A percentile compares a stretch with the other conserved stretches of the same genome.
These are phyloP conservation scores for Colletotrichum sp. DNA, from an alignment of 2,329 filamentous ascomycete genomes.

Conservation along the genomic window DNA sequence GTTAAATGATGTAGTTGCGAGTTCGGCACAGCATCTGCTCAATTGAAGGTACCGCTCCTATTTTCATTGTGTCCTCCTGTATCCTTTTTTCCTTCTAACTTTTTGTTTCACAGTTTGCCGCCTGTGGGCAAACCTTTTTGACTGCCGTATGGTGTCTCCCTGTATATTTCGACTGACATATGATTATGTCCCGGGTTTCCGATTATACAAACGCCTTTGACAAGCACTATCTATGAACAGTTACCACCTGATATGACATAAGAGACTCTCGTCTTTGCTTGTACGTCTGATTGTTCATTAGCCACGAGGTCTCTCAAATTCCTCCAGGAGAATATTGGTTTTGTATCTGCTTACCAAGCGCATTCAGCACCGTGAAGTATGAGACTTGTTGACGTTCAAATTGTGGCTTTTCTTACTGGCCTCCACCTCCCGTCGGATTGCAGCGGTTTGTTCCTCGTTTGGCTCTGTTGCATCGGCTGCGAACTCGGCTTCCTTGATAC, in stretches of 20 bases:
- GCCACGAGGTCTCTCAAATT: neutral
- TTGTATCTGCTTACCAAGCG: neutral
- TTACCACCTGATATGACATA: neutral
- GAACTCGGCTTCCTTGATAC: neutral
- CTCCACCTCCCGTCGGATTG: neutral
- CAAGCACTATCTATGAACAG: neutral
- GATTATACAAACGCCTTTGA: neutral
- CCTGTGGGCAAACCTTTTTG: too few species aligned
- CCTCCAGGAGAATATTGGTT: accelerated
- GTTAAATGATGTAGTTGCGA: neutral
- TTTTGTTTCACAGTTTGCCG: too few species aligned
- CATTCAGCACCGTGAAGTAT: neutral
- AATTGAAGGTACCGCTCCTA: neutral
- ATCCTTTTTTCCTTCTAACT: accelerated
- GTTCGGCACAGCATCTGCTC: neutral
- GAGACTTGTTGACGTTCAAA: accelerated
- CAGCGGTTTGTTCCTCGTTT: neutral
- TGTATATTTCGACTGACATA: neutral
- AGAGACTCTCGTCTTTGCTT: neutral
- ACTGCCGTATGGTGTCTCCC: neutral
- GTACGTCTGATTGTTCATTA: neutral
- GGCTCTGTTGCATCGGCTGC: neutral
- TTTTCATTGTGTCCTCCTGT: neutral
- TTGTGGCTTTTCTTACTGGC: neutral
- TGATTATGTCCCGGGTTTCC: neutral